A percentile compares a stretch with the other conserved stretches of the same genome.
phyloP scores from a whole-genome alignment of 106 monocot species.

The Acorus gramineus region DNA sequence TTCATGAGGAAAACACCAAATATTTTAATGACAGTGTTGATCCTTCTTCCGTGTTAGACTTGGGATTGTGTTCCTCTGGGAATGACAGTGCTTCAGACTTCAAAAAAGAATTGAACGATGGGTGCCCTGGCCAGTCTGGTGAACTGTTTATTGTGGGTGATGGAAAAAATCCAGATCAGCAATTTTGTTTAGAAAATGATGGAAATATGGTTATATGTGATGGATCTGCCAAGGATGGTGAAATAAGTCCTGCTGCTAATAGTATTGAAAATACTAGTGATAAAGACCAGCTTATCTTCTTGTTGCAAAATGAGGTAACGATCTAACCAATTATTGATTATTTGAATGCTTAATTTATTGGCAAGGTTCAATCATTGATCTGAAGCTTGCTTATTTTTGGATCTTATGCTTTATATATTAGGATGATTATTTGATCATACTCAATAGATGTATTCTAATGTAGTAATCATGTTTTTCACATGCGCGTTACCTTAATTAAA shows the following conservation, averaged over 20 bases:
- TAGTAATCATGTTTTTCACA: too few species aligned
- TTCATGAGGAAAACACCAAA: slow-evolving; percentile 4
- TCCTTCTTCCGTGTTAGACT: slow-evolving; percentile 6
- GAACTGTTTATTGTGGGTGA: neutral
- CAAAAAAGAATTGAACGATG: slow-evolving; percentile 4
- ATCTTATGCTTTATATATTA: too few species aligned
- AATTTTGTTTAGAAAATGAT: slow-evolving; percentile 19
- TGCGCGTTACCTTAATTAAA: too few species aligned
- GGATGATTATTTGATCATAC: too few species aligned
- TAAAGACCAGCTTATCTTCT: slow-evolving; percentile 37
- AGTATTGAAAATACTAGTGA: slow-evolving; percentile 13
- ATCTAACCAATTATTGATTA: neutral
- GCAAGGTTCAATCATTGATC: neutral
- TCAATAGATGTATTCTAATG: too few species aligned
- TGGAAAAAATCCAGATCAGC: neutral
- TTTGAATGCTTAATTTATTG: too few species aligned
- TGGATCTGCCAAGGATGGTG: slow-evolving; percentile 12
- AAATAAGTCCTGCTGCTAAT: neutral
- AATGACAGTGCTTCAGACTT: neutral
- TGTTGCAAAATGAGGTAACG: slow-evolving; percentile 63
- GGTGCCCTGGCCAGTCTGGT: too few species aligned
- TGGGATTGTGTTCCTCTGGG: slow-evolving; percentile 5
- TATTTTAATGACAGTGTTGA: slow-evolving; percentile 3
- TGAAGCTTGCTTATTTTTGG: too few species aligned
- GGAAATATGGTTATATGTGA: neutral